Conservation (phyloP, 495 filamentous ascomycete species). For the Amorphotheca resinae region DNA sequence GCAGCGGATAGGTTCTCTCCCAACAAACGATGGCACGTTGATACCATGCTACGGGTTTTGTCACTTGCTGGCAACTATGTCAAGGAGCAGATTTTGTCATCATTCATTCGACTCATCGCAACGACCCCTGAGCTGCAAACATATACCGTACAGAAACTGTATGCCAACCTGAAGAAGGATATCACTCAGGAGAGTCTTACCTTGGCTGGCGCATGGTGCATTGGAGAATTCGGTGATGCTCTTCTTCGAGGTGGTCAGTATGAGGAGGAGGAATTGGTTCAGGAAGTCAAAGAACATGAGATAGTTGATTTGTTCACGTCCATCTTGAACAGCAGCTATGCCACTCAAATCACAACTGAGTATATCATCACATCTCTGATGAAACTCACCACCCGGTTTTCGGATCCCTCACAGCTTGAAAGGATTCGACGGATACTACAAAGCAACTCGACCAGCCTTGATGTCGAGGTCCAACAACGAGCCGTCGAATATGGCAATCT, state of each 20-base stretch:
- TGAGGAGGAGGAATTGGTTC: slow-evolving; percentile 87
- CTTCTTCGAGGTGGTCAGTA: slow-evolving; percentile 81
- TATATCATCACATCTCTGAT: slow-evolving; percentile 92
- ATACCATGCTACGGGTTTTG: slow-evolving; percentile 91
- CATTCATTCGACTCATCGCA: slow-evolving; percentile 89
- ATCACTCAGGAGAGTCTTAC: slow-evolving; percentile 95
- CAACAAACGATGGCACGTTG: slow-evolving; percentile 95
- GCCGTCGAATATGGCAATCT: slow-evolving; percentile 91
- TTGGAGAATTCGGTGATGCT: slow-evolving; percentile 91
- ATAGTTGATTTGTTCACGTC: slow-evolving; percentile 81
- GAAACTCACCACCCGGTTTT: slow-evolving; percentile 86
- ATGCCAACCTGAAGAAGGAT: slow-evolving; percentile 78
- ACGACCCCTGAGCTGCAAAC: slow-evolving; percentile 91
- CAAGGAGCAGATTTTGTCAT: slow-evolving; percentile 94
- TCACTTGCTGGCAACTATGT: slow-evolving; percentile 92
- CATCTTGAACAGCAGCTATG: slow-evolving; percentile 88
- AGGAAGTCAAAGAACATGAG: slow-evolving; percentile 81
- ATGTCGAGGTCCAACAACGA: slow-evolving; percentile 91
- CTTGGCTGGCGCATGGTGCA: slow-evolving; percentile 91
- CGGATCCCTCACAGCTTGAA: slow-evolving; percentile 71
- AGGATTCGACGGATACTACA: slow-evolving; percentile 67
- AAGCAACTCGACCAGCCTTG: slow-evolving; percentile 65
- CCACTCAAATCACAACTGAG: slow-evolving; percentile 76
- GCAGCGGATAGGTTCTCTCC: slow-evolving; percentile 92
- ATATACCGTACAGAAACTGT: slow-evolving; percentile 92